A percentile compares a stretch with the other conserved stretches of the same genome.
Evolutionary conservation across 768 basidiomycete species (phyloP).

Genomic region (Leccinum uliginosum): DNA sequence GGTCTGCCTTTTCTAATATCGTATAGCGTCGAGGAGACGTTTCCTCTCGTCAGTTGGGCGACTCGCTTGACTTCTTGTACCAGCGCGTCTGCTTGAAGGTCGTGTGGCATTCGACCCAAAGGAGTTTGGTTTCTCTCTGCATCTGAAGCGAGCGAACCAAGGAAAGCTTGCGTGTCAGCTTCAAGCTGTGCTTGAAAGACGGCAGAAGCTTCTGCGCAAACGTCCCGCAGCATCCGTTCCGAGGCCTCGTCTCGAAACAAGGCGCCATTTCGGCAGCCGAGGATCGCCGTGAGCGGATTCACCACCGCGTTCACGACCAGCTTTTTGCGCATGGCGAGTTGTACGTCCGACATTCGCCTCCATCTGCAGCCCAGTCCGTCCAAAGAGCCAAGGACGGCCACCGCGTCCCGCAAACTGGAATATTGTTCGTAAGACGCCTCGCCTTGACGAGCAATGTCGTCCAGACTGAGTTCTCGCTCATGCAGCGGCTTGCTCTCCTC

Average conservation of each 20-base stretch:
- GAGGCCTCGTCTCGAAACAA: slow-evolving; percentile 48
- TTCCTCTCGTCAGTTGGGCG: slow-evolving; percentile 51
- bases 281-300: slow-evolving; percentile 81
- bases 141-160: slow-evolving; percentile 22
- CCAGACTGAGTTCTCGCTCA: slow-evolving; percentile 44
- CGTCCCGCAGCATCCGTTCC: slow-evolving; percentile 38
- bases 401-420: slow-evolving; percentile 60
- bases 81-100: slow-evolving; percentile 44
- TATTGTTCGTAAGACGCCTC: slow-evolving; percentile 43
- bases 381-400: slow-evolving; percentile 56
- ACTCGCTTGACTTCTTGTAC: slow-evolving; percentile 56
- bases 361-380: slow-evolving; percentile 57
- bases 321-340: slow-evolving; percentile 71
- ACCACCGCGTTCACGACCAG: slow-evolving; percentile 77
- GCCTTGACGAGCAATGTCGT: slow-evolving; percentile 44
- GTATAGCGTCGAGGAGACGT: slow-evolving; percentile 77
- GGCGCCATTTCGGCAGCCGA: slow-evolving; percentile 77
- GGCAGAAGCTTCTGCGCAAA: slow-evolving; percentile 70
- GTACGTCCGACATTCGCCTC: slow-evolving; percentile 61
- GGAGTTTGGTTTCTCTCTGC: slow-evolving; percentile 22
- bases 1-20: slow-evolving; percentile 58
- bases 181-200: slow-evolving; percentile 54
- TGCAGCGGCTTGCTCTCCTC: slow-evolving; percentile 30
- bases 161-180: slow-evolving; percentile 32
- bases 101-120: slow-evolving; percentile 41